Percentiles rank a stretch among this genome's conserved stretches.
These are phyloP conservation scores for Lentinula lateritia DNA, from an alignment of 768 basidiomycete species.

Conservation along the genomic window DNA sequence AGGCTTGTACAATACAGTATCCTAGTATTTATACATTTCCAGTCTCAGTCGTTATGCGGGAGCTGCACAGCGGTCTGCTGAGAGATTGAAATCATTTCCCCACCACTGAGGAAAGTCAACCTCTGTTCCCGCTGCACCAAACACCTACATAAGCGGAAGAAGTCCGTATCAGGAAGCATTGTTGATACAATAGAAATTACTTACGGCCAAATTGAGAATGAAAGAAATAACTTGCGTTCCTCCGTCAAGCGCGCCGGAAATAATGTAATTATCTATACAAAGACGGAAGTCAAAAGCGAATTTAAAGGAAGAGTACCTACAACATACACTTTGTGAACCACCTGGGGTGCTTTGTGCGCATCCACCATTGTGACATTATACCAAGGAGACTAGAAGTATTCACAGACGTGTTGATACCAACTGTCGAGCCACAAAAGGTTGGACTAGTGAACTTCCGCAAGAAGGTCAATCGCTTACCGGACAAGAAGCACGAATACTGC, in stretches of 20 bases:
- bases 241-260: constrained; percentile 32
- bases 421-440: constrained; percentile 16
- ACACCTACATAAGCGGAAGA: not conserved
- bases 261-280: constrained; percentile 26
- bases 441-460: not conserved
- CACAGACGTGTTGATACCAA: constrained; percentile 27
- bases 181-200: not conserved
- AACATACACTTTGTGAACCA: constrained; percentile 31
- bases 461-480: constrained; percentile 14
- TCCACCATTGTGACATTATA: constrained; percentile 15
- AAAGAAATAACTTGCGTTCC: constrained; percentile 32
- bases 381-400: constrained; percentile 13
- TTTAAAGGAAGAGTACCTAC: not conserved
- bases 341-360: constrained; percentile 29
- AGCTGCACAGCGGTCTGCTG: not conserved
- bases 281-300: not conserved
- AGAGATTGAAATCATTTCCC: constrained; percentile 13
- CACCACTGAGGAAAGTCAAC: constrained; percentile 11
- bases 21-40: too few relatives aligned
- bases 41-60: not conserved
- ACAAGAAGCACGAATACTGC: constrained; percentile 8
- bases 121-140: not conserved
- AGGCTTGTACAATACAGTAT: too few relatives aligned
- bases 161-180: not conserved
- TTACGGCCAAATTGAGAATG: constrained; percentile 22